Evolutionary conservation across 306 rosid genomes (phyloP), one percentile per base, ranked within the genome.

Genomic region (Cyclanthera cordifolia): DNA sequence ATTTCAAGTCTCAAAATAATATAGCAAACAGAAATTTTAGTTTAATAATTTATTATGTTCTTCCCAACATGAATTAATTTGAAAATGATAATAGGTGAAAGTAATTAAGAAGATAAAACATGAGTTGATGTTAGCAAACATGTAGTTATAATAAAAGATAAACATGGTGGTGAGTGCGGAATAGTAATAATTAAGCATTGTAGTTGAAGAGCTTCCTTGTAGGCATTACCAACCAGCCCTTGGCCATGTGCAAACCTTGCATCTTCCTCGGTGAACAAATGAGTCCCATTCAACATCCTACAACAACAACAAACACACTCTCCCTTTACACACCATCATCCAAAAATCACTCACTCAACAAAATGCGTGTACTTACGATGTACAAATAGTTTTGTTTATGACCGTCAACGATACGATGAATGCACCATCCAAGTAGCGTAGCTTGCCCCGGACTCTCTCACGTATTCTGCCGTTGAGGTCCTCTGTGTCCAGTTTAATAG

Each of bases 271-370:
- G 77, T 79, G 28, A 79, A 66, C 48, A 75, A 24, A 58, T 68
- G 73, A 59, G 79, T 79, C 58, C 68, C 83, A 1, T 75, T 59
- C 68, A 46, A 1, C 52, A 79, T 67, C 45, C 79, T 79, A 59
- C 72, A 72, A n/a, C n/a, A n/a, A n/a, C n/a, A n/a, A n/a, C 19
- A 9, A 19, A 6, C 15, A 41, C 52, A 60, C 15, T 0, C 6
- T 16, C 2, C 41, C 21, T 19, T 16, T 17, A 51, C n/a, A 20
- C 48, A 9, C n/a, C n/a, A n/a, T 2, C 3, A 53, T 71, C 46
- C 67, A 59, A 57, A 27, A 54, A 27, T n/a, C 45, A n/a, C n/a
- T n/a, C n/a, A n/a, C n/a, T n/a, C n/a, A 5, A 37, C 43, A 1
- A 34, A 37, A 48, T 61, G 17, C 20, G 5, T 21, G 15, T 51